Base-by-base conservation (phyloP, 257 asterid species). In the Solanum virginianum region DNA sequence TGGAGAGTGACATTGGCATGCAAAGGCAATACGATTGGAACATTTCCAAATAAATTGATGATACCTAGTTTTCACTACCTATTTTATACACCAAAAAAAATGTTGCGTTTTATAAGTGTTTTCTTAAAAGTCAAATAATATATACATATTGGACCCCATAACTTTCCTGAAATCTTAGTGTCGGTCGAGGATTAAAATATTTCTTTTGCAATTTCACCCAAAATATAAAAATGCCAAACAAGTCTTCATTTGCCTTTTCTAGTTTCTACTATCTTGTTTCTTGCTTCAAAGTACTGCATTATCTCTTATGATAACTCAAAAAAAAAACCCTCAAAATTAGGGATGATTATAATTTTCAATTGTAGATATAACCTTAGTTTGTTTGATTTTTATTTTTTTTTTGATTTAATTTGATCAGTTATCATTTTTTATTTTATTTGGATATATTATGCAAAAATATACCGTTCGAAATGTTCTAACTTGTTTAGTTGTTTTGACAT, bases 181-280 rank as follows among this genome's bases (percentile, higher is more conserved):
- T 91, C 95, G 95, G 95, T 85, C 26, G 92, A 87, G 83, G 62
- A 86, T 39, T 14, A 24, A 7, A 22, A 1, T 75, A 53, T 53
- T 84, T 32, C 86, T 41, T 70, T 71, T 75, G 10, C 41, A 22
- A 45, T 45, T 47, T 54, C 53, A 53, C 49, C 29, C 63, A 39
- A 29, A 12, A 6, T 11, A 16, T 77, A 53, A 26, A 72, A 5
- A 55, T 15, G 8, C 39, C 54, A 43, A 45, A 49, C 5, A 10
- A 2, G 32, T 62, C 32, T 41, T 54, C 59, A 20, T 13, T 41
- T 79, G 20, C n/a, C 24, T 53, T 77, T 24, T 77, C 41, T 49
- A 26, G 1, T 15, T 24, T 77, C 41, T 49, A 15, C 2, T 15
- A 49, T 51, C 82, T 77, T 77, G 6, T 45, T 77, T 77, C 15